Conservation (phyloP, 2,329 filamentous ascomycete species). For the Lecanoromycetidae sp. region DNA sequence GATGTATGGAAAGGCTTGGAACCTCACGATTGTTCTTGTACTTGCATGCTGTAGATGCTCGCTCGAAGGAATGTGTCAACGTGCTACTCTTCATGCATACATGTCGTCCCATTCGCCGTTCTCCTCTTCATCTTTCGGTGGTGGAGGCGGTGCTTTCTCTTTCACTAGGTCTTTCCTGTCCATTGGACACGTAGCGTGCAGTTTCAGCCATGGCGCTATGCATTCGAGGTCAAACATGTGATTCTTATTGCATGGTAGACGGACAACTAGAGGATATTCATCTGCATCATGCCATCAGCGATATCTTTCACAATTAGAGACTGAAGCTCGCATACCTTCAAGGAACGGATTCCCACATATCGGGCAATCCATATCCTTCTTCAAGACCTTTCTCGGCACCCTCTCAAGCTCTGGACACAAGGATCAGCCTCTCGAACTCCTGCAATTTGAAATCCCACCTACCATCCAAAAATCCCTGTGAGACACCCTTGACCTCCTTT, state of each 20-base stretch:
- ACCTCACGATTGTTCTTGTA: too few relatives aligned
- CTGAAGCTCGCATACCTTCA: conserved; percentile 33
- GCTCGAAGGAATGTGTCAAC: background rate
- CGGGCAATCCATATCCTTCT: conserved; percentile 42
- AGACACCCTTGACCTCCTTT: conserved; percentile 47
- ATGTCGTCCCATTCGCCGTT: conserved; percentile 39
- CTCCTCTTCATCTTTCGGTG: conserved; percentile 39
- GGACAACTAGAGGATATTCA: conserved; percentile 49
- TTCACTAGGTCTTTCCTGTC: conserved; percentile 48
- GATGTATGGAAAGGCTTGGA: background rate
- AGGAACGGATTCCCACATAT: conserved; percentile 51
- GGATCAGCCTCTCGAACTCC: background rate
- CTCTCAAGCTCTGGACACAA: conserved; percentile 41
- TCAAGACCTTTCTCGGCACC: conserved; percentile 44
- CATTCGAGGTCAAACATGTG: conserved; percentile 56
- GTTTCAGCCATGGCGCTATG: conserved; percentile 51
- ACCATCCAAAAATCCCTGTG: conserved; percentile 48
- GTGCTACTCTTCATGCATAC: conserved; percentile 15
- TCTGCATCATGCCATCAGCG: conserved; percentile 6
- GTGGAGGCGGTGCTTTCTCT: conserved; percentile 23
- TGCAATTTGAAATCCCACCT: conserved; percentile 16
- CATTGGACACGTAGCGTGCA: conserved; percentile 52
- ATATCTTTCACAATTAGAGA: background rate
- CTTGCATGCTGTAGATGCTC: background rate
- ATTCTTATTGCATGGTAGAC: conserved; percentile 48